Evolutionary conservation across 2,329 filamentous ascomycete genomes (phyloP).

Genomic region (Stagonosporopsis chrysanthemi): DNA sequence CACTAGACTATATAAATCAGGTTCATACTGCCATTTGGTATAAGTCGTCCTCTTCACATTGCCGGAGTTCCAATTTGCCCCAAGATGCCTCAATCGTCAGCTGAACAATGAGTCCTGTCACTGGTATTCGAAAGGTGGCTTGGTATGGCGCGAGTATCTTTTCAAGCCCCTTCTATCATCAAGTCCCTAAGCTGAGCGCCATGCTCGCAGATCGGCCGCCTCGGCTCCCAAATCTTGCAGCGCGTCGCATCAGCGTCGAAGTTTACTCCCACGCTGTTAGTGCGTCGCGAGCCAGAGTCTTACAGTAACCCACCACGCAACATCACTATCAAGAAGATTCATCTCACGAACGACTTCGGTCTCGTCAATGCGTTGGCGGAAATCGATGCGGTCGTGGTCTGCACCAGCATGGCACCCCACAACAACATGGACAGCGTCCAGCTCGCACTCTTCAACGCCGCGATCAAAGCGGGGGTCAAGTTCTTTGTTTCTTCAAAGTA

Average conservation of each 20-base stretch:
- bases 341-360: neutral
- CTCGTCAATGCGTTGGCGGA: neutral
- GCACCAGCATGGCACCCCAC: neutral
- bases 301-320: neutral
- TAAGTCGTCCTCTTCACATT: too few species aligned
- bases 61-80: too few species aligned
- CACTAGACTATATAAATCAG: too few species aligned
- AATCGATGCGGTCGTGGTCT: neutral
- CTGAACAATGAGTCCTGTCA: neutral
- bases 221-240: neutral
- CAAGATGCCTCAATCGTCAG: too few species aligned
- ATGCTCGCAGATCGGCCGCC: neutral
- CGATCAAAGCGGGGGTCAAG: neutral
- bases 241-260: neutral
- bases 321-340: neutral
- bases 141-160: neutral
- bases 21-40: too few species aligned
- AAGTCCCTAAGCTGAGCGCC: neutral
- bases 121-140: neutral
- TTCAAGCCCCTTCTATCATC: neutral
- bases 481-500: neutral
- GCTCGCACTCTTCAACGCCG: neutral
- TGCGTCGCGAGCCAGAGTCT: neutral
- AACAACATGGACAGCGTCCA: neutral
- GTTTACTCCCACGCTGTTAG: neutral